Percentiles rank a stretch among this genome's conserved stretches.
phyloP scores from a whole-genome alignment of 306 rosid genomes.

The Prunus padus region DNA sequence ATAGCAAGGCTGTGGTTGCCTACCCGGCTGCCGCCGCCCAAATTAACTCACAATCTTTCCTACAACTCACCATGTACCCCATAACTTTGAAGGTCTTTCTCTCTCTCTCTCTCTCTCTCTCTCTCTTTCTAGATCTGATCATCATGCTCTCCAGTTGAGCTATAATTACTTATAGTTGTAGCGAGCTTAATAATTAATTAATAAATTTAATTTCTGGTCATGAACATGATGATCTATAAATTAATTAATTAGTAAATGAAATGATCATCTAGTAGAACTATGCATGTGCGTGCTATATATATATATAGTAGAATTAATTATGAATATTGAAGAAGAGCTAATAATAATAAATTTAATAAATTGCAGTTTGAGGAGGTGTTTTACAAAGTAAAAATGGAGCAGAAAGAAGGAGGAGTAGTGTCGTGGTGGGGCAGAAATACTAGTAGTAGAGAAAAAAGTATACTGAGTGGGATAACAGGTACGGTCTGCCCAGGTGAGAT shows the following conservation, averaged over 20 bases:
- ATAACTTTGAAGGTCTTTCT: constrained; percentile 68
- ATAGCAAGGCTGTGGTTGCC: constrained; percentile 32
- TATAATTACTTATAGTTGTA: too few species aligned
- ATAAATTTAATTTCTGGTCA: background rate
- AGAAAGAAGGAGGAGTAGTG: constrained; percentile 43
- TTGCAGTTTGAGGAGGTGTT: constrained; percentile 88
- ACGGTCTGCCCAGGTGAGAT: constrained; percentile 88
- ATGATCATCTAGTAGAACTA: too few species aligned
- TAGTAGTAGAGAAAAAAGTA: constrained; percentile 50
- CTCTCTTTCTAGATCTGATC: constrained; percentile 4
- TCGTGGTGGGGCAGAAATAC: constrained; percentile 33
- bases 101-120: background rate
- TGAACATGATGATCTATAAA: too few species aligned
- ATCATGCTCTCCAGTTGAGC: background rate
- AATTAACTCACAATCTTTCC: constrained; percentile 48
- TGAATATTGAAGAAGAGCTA: background rate
- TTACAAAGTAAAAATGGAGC: constrained; percentile 78
- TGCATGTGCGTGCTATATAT: background rate
- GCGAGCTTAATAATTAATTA: too few species aligned
- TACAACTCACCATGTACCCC: constrained; percentile 62
- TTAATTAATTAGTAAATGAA: too few species aligned
- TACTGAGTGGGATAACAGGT: constrained; percentile 79
- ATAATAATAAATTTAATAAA: background rate
- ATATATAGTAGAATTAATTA: background rate
- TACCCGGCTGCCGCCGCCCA: constrained; percentile 1